Evolutionary conservation across 345 rosid genomes (phyloP).

Genomic region (Arabis alpina): DNA sequence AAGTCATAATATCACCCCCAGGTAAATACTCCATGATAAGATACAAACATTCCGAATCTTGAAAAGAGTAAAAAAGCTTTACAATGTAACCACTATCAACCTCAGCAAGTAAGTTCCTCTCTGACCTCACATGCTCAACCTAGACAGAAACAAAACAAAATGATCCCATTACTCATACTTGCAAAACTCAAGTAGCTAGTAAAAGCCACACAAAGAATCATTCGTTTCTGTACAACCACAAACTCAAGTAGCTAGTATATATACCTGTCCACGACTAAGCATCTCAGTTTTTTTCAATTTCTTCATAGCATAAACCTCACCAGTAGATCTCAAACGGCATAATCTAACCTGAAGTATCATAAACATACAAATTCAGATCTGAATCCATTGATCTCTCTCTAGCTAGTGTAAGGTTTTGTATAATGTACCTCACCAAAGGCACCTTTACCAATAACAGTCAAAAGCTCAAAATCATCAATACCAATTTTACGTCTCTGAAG

Average conservation of each 20-base stretch:
- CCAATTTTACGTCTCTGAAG: slow-evolving; percentile 95
- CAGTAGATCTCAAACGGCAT: slow-evolving; percentile 80
- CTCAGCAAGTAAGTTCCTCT: slow-evolving; percentile 96
- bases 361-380: background rate
- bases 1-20: slow-evolving; percentile 99
- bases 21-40: slow-evolving; percentile 98
- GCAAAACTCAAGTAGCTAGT: slow-evolving; percentile 10
- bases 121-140: slow-evolving; percentile 99
- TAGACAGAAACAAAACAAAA: slow-evolving; percentile 37
- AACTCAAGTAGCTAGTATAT: slow-evolving; percentile 9
- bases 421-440: slow-evolving; percentile 90
- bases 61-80: slow-evolving; percentile 92
- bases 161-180: background rate
- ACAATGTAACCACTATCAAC: slow-evolving; percentile 96
- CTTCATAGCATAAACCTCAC: slow-evolving; percentile 96
- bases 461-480: slow-evolving; percentile 89
- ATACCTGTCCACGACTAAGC: slow-evolving; percentile 99
- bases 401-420: too few species aligned
- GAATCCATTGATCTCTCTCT: too few species aligned
- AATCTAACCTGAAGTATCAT: slow-evolving; percentile 68
- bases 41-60: slow-evolving; percentile 93
- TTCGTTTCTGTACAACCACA: background rate
- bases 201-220: background rate
- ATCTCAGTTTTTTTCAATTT: slow-evolving; percentile 94
- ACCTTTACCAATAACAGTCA: slow-evolving; percentile 91